Evolutionary conservation across 129 eudicot species (phyloP).

Genomic region (Artemisia tridentata): DNA sequence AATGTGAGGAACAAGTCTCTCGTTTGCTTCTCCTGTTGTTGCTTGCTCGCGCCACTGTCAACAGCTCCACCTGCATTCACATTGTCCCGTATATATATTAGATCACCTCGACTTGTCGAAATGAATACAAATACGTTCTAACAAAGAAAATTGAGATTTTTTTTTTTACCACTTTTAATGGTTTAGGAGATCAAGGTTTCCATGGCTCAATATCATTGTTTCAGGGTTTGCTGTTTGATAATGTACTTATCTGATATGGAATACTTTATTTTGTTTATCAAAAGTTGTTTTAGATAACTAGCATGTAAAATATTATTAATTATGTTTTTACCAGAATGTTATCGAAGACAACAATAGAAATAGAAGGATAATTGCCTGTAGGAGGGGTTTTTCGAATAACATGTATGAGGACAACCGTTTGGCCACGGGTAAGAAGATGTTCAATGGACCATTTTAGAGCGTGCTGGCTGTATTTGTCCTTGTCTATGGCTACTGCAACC

Average conservation of each 20-base stretch:
- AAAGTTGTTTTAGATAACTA: too few species aligned
- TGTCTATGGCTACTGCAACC: slow-evolving; percentile 62
- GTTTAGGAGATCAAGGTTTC: too few species aligned
- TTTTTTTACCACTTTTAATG: too few species aligned
- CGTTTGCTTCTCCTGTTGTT: slow-evolving; percentile 50
- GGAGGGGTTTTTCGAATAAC: slow-evolving; percentile 32
- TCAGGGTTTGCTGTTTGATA: background rate
- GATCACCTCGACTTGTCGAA: background rate
- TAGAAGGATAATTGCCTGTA: slow-evolving; percentile 24
- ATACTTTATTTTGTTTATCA: too few species aligned
- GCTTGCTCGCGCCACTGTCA: slow-evolving; percentile 36
- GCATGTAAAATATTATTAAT: too few species aligned
- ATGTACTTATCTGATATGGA: too few species aligned
- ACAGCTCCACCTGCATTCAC: slow-evolving; percentile 28
- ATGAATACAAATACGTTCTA: background rate
- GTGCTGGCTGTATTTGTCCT: slow-evolving; percentile 50
- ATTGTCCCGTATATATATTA: background rate
- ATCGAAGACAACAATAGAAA: background rate
- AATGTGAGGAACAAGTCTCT: slow-evolving; percentile 63
- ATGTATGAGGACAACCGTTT: slow-evolving; percentile 49
- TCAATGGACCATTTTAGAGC: slow-evolving; percentile 61
- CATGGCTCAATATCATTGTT: too few species aligned
- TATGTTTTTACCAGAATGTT: too few species aligned
- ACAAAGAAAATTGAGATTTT: background rate
- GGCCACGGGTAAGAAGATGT: slow-evolving; percentile 42